Base-by-base conservation (phyloP, 2,329 filamentous ascomycete genomes). In the Fusarium armeniacum region DNA sequence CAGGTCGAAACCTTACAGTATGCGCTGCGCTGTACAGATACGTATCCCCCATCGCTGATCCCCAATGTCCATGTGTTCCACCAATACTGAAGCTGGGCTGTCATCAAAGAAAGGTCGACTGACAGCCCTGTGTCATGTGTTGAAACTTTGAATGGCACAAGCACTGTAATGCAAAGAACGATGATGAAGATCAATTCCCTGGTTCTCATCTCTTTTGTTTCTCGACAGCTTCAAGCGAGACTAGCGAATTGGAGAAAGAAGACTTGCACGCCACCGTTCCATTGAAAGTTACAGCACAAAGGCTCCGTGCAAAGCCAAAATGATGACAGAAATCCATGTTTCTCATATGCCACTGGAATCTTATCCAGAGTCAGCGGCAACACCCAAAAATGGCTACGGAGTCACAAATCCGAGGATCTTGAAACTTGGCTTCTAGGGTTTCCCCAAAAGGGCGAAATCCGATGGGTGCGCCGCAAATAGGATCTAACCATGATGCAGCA, bases 221-320 rank as follows among this genome's bases (percentile, higher is more conserved):
- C 58, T 47, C 58, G 58, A 72, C 69, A 67, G 36, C 58, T 65
- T 58, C 56, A 58, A 43, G 53, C 49, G 50, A 52, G 44, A 46
- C 44, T 20, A 32, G 44, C 28, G 28, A 32, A 12, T 46, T 46
- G 44, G 44, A 46, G 44, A 30, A 32, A 9, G 28, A 46, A n/a
- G 57, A 51, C 61, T 50, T 55, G 62, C 57, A 59, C 68, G 70
- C 72, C 73, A 73, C 63, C 58, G 62, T 68, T 56, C 58, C 55
- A 65, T 60, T 12, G 9, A 44, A 18, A 44, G 55, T 62, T 56
- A 51, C 47, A 71, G 38, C 59, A 56, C 36, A 68, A 41, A 65
- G 53, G 47, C 46, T 69, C 62, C 67, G 49, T 45, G 47, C 54
- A 41, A 47, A 69, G 46, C 66, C 57, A 62, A 52, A 54, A 56